Conservation (phyloP, 1,284 basidiomycete species). For the Cryptococcus sp. region DNA sequence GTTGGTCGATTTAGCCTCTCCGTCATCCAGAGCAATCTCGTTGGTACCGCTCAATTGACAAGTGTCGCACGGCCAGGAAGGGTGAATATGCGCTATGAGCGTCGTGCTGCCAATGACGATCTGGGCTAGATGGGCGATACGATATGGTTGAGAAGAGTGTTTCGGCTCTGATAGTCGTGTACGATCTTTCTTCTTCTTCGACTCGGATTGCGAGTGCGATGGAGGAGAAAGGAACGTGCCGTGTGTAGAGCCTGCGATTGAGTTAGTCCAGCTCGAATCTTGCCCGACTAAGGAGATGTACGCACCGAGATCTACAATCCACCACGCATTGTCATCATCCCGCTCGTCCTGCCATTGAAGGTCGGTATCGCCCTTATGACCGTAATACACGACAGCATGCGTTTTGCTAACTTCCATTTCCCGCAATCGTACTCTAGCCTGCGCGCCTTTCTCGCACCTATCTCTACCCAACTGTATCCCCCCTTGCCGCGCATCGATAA, state of each 20-base stretch:
- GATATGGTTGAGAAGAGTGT: conserved; percentile 34
- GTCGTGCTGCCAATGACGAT: conserved; percentile 44
- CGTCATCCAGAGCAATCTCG: conserved; percentile 42
- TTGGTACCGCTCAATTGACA: conserved; percentile 37
- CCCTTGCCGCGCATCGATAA: conserved; percentile 47
- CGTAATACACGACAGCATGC: conserved; percentile 47
- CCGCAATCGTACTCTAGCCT: conserved; percentile 41
- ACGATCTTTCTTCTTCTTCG: conserved; percentile 2
- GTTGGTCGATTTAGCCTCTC: conserved; percentile 4
- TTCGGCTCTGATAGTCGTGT: conserved; percentile 40
- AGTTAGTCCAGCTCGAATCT: background rate
- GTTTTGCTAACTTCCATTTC: conserved; percentile 53
- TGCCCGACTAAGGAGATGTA: background rate
- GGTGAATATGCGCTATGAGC: conserved; percentile 44
- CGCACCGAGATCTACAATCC: conserved; percentile 48
- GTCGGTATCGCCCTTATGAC: conserved; percentile 14
- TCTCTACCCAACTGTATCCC: conserved; percentile 50
- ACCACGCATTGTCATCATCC: conserved; percentile 35
- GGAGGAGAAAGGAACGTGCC: conserved; percentile 44
- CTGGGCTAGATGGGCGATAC: conserved; percentile 32
- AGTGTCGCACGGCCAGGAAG: conserved; percentile 46
- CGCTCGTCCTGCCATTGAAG: conserved; percentile 9
- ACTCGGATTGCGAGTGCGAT: background rate
- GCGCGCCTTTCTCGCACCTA: conserved; percentile 32
- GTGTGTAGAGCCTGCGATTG: conserved; percentile 46